These are phyloP conservation scores for Pyricularia sp. DNA, from an alignment of 2,329 filamentous ascomycete species.

Conservation along the genomic window DNA sequence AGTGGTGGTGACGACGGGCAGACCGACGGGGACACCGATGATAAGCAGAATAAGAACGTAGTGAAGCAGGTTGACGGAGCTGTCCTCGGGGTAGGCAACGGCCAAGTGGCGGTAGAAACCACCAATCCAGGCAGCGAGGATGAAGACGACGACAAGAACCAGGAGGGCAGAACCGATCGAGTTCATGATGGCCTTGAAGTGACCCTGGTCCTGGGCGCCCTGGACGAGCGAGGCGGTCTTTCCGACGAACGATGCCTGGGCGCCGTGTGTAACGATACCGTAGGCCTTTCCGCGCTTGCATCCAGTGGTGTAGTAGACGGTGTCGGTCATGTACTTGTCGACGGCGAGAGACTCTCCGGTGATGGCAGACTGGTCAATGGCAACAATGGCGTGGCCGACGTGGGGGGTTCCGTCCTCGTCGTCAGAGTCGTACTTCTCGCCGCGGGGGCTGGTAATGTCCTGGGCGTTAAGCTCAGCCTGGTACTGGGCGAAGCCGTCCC, in stretches of 20 bases:
- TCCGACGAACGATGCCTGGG: slow-evolving; percentile 67
- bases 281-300: slow-evolving; percentile 76
- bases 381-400: slow-evolving; percentile 57
- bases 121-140: slow-evolving; percentile 66
- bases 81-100: slow-evolving; percentile 48
- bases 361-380: slow-evolving; percentile 71
- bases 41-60: slow-evolving; percentile 65
- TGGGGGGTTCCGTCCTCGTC: slow-evolving; percentile 44
- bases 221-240: slow-evolving; percentile 65
- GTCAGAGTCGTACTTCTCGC: slow-evolving; percentile 50
- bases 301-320: slow-evolving; percentile 70
- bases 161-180: slow-evolving; percentile 66
- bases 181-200: slow-evolving; percentile 78
- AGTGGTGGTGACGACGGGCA: slow-evolving; percentile 66
- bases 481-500: slow-evolving; percentile 38
- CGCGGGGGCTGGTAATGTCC: slow-evolving; percentile 48
- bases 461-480: slow-evolving; percentile 53
- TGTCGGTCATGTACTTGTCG: slow-evolving; percentile 66
- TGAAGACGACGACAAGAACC: slow-evolving; percentile 70
- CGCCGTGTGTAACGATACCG: slow-evolving; percentile 57
- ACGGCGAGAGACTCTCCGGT: slow-evolving; percentile 73
- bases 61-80: slow-evolving; percentile 55
- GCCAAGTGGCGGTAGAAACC: slow-evolving; percentile 66
- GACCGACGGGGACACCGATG: slow-evolving; percentile 71
- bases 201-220: slow-evolving; percentile 66